Evolutionary conservation across 1,139 yeast species (phyloP).

Genomic region (Arxiozyma heterogenica): DNA sequence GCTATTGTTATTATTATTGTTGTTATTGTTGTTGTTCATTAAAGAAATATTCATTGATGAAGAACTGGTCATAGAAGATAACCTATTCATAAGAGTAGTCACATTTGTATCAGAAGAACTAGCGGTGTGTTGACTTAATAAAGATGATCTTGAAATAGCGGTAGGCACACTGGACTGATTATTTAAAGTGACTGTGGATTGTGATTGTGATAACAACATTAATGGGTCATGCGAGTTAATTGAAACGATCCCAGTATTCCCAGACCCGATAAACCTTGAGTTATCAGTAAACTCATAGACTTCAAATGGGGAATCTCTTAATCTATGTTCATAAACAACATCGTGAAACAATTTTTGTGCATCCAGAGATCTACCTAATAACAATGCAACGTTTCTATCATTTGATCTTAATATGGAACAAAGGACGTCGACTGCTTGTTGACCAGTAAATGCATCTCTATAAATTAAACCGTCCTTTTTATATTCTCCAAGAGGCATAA

Average conservation of each 20-base stretch:
- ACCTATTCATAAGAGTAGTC: not conserved
- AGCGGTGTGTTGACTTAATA: slow-evolving; percentile 3
- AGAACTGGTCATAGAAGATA: slow-evolving; percentile 1
- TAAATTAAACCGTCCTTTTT: slow-evolving; percentile 92
- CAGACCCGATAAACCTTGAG: slow-evolving; percentile 27
- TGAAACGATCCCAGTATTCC: slow-evolving; percentile 11
- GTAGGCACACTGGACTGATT: not conserved
- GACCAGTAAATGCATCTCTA: slow-evolving; percentile 90
- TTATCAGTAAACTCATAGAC: slow-evolving; percentile 76
- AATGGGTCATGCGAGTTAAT: slow-evolving; percentile 21
- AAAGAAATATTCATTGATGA: not conserved
- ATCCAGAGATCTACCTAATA: slow-evolving; percentile 85
- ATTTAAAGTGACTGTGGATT: not conserved
- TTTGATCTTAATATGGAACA: slow-evolving; percentile 80
- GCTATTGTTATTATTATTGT: no score
- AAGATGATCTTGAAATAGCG: slow-evolving; percentile 3
- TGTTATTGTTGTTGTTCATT: not conserved
- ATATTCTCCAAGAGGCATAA: slow-evolving; percentile 64
- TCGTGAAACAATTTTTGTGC: slow-evolving; percentile 93
- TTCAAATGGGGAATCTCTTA: slow-evolving; percentile 80
- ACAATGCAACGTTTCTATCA: slow-evolving; percentile 80
- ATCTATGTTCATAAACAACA: slow-evolving; percentile 87
- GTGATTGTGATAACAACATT: slow-evolving; percentile 14
- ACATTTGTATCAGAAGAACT: slow-evolving; percentile 4
- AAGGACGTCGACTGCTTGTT: slow-evolving; percentile 85